Evolutionary conservation across 176 grass and related monocot genomes (phyloP).

Genomic region (Oryza coarctata): DNA sequence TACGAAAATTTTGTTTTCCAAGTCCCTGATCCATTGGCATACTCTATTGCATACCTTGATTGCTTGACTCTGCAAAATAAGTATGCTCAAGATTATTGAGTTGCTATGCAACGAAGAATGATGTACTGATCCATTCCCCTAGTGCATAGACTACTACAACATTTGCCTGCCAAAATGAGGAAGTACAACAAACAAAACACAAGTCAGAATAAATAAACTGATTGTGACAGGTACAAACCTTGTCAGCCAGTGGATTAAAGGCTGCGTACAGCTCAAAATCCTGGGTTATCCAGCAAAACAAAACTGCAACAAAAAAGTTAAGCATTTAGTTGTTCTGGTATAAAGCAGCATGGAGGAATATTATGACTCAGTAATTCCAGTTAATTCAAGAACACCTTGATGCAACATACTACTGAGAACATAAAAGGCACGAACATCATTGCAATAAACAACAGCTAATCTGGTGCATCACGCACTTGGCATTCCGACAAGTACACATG

Average conservation of each 20-base stretch:
- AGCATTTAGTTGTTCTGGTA: constrained; percentile 1
- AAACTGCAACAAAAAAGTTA: constrained; percentile 49
- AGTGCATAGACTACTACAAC: background rate
- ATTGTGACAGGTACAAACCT: constrained; percentile 50
- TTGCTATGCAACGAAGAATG: background rate
- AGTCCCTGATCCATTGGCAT: constrained; percentile 95
- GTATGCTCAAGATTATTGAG: background rate
- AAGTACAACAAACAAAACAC: background rate
- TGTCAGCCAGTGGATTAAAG: constrained; percentile 87
- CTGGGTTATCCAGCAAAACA: constrained; percentile 97
- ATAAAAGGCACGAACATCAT: background rate
- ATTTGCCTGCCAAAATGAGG: background rate
- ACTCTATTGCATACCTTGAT: constrained; percentile 94
- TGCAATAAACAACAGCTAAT: background rate
- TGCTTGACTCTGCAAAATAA: constrained; percentile 61
- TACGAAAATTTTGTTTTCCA: constrained; percentile 93
- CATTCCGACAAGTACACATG: background rate
- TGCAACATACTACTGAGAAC: background rate
- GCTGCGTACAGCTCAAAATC: constrained; percentile 97
- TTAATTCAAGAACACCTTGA: background rate
- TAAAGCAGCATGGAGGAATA: background rate
- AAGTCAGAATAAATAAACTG: background rate
- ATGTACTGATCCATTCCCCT: background rate
- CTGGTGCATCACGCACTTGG: background rate
- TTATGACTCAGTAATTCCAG: background rate